Conservation (phyloP, 1,284 basidiomycete species). For the Schizophyllum amplum region DNA sequence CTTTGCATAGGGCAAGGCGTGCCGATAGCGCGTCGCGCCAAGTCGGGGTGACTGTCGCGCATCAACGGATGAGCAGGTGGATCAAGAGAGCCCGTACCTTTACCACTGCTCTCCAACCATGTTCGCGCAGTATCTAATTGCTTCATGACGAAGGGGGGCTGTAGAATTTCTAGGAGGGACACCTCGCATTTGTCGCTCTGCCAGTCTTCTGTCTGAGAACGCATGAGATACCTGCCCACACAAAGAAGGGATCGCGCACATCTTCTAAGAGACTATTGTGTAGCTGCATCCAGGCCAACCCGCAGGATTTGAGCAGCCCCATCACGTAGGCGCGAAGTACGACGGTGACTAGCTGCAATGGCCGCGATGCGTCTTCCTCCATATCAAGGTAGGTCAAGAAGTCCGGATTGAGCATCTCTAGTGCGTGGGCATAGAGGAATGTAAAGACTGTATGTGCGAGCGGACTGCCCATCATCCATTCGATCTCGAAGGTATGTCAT, state of each 20-base stretch:
- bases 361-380: slow-evolving; percentile 28
- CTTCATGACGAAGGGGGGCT: slow-evolving; percentile 48
- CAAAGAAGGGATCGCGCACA: slow-evolving; percentile 34
- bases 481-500: slow-evolving; percentile 44
- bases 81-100: slow-evolving; percentile 21
- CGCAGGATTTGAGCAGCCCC: slow-evolving; percentile 77
- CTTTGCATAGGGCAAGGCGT: slow-evolving; percentile 53
- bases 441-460: slow-evolving; percentile 85
- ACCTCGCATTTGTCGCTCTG: slow-evolving; percentile 83
- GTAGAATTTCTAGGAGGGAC: slow-evolving; percentile 63
- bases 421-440: slow-evolving; percentile 67
- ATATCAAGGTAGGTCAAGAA: slow-evolving; percentile 27
- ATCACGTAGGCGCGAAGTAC: slow-evolving; percentile 68
- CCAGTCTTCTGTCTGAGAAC: slow-evolving; percentile 73
- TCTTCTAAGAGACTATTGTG: slow-evolving; percentile 67
- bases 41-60: slow-evolving; percentile 26
- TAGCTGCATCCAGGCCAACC: slow-evolving; percentile 77
- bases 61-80: background rate
- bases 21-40: slow-evolving; percentile 45
- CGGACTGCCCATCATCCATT: slow-evolving; percentile 81
- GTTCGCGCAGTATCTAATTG: slow-evolving; percentile 53
- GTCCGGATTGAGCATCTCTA: slow-evolving; percentile 55
- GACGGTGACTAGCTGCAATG: slow-evolving; percentile 52
- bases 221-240: too few relatives aligned
- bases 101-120: slow-evolving; percentile 32